Evolutionary conservation across 1,139 yeast species (phyloP), one percentile per base, ranked within the genome.

Genomic region (Candida frijolesensis): DNA sequence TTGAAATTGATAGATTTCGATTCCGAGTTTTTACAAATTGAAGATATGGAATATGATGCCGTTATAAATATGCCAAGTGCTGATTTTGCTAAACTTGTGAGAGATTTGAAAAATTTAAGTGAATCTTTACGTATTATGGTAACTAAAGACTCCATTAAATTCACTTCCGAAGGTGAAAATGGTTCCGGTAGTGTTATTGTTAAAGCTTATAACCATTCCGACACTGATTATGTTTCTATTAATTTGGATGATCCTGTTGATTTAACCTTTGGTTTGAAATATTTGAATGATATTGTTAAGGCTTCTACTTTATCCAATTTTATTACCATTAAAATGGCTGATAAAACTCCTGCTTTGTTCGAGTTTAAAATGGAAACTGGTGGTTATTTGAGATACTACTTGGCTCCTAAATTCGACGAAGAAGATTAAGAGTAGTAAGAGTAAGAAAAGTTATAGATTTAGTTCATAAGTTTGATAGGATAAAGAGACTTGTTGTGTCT

Each of bases 321-420:
- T 42, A 92, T 94, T 56, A 87, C 95, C 47, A 80, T 94, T 59
- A 88, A 89, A 71, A 80, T 94, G 67, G 89, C 96, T 38, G 94
- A 89, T 63, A 91, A 89, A 68, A 85, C 96, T 18, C 99, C 99
- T 32, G 96, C 97, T 42, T 79, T 91, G 67, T 90, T 94, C 64
- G 98, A 92, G 74, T 94, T 87, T 76, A 88, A 87, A 71, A 79
- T 94, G 68, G 89, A 92, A 58, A 80, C 74, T 37, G 89, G 95
- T 67, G 99, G 99, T 48, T 89, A 89, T 72, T 79, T 94, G 69
- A 87, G 97, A 70, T 94, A 89, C 82, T 94, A 89, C 82, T 82
- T 94, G 72, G 99, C 99, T 61, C 99, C 99, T 54, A 94, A 94
- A 80, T 90, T 91, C 67, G 96, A 88, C 59, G 97, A 89, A 60